A percentile compares a stretch with the other conserved stretches of the same genome.
Evolutionary conservation across 306 rosid genomes (phyloP).

Genomic region (Fagus crenata): DNA sequence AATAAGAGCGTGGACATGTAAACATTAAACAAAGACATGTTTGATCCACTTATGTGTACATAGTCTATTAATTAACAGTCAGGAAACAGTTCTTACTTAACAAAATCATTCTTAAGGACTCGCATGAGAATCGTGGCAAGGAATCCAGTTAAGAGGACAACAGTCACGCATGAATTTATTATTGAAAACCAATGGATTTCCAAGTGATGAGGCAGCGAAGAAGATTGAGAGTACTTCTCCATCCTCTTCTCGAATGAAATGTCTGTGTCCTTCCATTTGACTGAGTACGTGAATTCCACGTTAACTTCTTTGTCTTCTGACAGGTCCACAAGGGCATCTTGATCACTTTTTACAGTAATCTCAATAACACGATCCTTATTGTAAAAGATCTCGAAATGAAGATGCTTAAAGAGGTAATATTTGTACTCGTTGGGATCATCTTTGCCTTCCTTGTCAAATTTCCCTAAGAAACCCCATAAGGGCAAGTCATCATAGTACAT

Average conservation of each 20-base stretch:
- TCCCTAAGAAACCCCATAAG: slow-evolving; percentile 56
- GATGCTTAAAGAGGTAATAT: slow-evolving; percentile 39
- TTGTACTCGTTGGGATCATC: slow-evolving; percentile 30
- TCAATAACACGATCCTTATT: slow-evolving; percentile 47
- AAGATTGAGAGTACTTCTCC: slow-evolving; percentile 53
- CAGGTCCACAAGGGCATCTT: slow-evolving; percentile 37
- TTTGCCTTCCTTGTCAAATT: slow-evolving; percentile 37
- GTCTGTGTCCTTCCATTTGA: slow-evolving; percentile 46
- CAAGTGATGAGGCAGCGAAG: slow-evolving; percentile 34
- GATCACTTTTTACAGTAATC: slow-evolving; percentile 38
- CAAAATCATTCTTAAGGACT: slow-evolving; percentile 50
- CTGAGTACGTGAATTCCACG: slow-evolving; percentile 51
- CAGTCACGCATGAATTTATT: slow-evolving; percentile 47
- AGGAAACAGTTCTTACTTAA: slow-evolving; percentile 38
- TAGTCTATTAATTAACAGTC: not conserved
- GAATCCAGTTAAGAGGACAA: slow-evolving; percentile 48
- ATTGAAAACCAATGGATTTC: slow-evolving; percentile 58
- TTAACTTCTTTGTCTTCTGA: slow-evolving; percentile 43
- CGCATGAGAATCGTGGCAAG: slow-evolving; percentile 55
- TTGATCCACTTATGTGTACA: slow-evolving; percentile 3
- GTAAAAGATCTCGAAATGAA: slow-evolving; percentile 44
- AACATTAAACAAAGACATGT: slow-evolving; percentile 2
- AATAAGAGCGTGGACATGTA: slow-evolving; percentile 1
- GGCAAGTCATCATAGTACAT: slow-evolving; percentile 60
- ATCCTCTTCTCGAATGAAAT: slow-evolving; percentile 52